These are phyloP conservation scores for Ophiostoma piceae DNA, from an alignment of 2,329 filamentous ascomycete genomes.

Conservation along the genomic window DNA sequence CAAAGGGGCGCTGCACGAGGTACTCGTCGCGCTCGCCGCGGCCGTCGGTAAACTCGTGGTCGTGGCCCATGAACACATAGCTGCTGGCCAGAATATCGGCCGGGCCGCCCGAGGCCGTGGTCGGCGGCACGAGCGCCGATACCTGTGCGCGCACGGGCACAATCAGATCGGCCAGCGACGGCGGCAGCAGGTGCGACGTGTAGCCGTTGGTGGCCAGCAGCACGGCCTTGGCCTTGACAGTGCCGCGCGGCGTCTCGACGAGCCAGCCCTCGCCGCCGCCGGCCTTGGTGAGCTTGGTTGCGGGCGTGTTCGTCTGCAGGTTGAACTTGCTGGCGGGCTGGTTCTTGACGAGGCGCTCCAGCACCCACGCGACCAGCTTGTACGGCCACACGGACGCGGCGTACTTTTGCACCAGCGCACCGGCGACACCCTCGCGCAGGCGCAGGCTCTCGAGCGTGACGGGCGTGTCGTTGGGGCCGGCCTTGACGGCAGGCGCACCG, in stretches of 20 bases:
- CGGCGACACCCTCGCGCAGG: conserved; percentile 49
- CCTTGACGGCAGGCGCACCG: conserved; percentile 22
- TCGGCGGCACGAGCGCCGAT: conserved; percentile 57
- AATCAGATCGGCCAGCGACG: conserved; percentile 63
- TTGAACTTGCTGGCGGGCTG: conserved; percentile 49
- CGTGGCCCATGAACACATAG: conserved; percentile 56
- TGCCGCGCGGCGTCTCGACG: conserved; percentile 64
- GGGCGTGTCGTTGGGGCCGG: not conserved
- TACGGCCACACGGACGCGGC: conserved; percentile 77
- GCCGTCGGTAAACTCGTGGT: conserved; percentile 28
- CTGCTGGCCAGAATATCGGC: conserved; percentile 45
- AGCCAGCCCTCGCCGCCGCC: conserved; percentile 46
- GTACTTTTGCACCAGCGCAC: conserved; percentile 58
- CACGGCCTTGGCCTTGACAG: conserved; percentile 56
- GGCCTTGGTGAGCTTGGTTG: conserved; percentile 42
- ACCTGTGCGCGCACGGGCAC: conserved; percentile 74
- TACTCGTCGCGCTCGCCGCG: conserved; percentile 58
- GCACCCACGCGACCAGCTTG: conserved; percentile 68
- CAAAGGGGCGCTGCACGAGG: conserved; percentile 59
- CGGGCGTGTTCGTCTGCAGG: conserved; percentile 69
- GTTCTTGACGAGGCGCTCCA: conserved; percentile 52
- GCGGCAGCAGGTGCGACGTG: conserved; percentile 70
- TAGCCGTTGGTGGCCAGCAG: conserved; percentile 81
- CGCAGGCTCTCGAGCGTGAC: conserved; percentile 47
- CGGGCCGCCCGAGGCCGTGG: not conserved